These are phyloP conservation scores for Lentinula guzmanii DNA, from an alignment of 768 basidiomycete species.

Conservation along the genomic window DNA sequence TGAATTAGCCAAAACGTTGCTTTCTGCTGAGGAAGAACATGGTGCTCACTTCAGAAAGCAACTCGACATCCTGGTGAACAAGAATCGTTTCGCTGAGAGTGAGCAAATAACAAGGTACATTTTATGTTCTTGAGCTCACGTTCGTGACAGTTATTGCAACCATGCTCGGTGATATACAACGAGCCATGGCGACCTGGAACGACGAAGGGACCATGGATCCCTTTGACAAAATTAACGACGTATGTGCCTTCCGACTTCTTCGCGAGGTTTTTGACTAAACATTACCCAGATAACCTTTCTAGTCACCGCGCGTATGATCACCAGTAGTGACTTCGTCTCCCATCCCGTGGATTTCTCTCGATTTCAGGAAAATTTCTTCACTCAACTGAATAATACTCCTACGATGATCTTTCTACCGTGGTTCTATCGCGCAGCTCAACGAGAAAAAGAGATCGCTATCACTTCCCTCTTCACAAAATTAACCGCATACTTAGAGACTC, in stretches of 20 bases:
- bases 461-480: slow-evolving; percentile 22
- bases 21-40: background rate
- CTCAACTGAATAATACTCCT: slow-evolving; percentile 27
- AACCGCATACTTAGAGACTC: slow-evolving; percentile 19
- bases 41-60: slow-evolving; percentile 15
- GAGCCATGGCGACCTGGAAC: slow-evolving; percentile 18
- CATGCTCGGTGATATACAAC: slow-evolving; percentile 10
- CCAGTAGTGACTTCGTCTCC: slow-evolving; percentile 26
- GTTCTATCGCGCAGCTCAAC: slow-evolving; percentile 26
- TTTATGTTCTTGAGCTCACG: background rate
- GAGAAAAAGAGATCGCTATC: slow-evolving; percentile 22
- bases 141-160: slow-evolving; percentile 17
- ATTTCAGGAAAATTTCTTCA: slow-evolving; percentile 22
- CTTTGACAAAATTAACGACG: slow-evolving; percentile 26
- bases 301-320: slow-evolving; percentile 29
- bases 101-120: background rate
- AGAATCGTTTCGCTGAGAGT: slow-evolving; percentile 19
- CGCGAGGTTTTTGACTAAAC: background rate
- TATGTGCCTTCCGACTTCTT: slow-evolving; percentile 7
- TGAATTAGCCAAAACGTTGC: background rate
- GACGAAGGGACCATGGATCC: slow-evolving; percentile 24
- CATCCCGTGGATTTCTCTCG: slow-evolving; percentile 16
- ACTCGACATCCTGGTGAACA: slow-evolving; percentile 14
- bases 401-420: slow-evolving; percentile 26
- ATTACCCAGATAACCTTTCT: slow-evolving; percentile 25